A percentile compares a stretch with the other conserved stretches of the same genome.
Evolutionary conservation across 2,329 filamentous ascomycete genomes (phyloP).

Genomic region (Helotiales sp.): DNA sequence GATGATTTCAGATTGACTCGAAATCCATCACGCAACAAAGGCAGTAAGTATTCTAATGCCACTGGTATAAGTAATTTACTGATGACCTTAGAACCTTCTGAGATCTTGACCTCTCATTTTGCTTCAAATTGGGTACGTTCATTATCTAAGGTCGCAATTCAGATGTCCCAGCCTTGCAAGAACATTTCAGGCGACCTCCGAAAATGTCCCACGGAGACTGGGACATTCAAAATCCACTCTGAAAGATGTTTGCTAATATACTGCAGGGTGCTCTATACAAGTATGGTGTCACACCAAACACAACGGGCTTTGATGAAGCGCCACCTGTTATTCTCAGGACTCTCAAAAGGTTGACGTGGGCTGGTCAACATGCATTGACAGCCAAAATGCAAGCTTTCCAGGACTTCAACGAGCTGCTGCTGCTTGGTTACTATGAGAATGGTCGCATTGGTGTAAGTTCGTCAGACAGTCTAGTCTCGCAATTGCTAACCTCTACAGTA

Average conservation of each 20-base stretch:
- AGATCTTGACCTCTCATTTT: conserved; percentile 53
- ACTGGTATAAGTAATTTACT: conserved; percentile 5
- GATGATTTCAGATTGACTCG: conserved; percentile 48
- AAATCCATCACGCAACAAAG: conserved; percentile 40
- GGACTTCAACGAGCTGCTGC: conserved; percentile 64
- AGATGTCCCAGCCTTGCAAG: background rate
- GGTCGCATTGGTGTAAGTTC: conserved; percentile 54
- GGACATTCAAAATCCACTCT: background rate
- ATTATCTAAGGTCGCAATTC: background rate
- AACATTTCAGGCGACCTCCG: background rate
- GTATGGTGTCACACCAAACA: conserved; percentile 57
- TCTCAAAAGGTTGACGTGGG: conserved; percentile 56
- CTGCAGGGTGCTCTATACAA: conserved; percentile 64
- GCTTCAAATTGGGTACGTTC: conserved; percentile 50
- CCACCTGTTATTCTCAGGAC: conserved; percentile 49
- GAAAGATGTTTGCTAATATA: conserved; percentile 5
- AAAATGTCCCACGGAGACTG: conserved; percentile 1
- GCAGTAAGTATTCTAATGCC: conserved; percentile 33
- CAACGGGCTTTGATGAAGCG: conserved; percentile 49
- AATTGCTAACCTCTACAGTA: conserved; percentile 41
- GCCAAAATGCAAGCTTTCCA: conserved; percentile 24
- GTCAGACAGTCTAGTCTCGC: background rate
- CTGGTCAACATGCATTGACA: conserved; percentile 43
- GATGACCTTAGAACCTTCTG: conserved; percentile 36
- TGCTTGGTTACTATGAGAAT: conserved; percentile 61